Evolutionary conservation across 1,139 yeast genomes (phyloP).

Genomic region (Zygosaccharomyces pseudobailii): DNA sequence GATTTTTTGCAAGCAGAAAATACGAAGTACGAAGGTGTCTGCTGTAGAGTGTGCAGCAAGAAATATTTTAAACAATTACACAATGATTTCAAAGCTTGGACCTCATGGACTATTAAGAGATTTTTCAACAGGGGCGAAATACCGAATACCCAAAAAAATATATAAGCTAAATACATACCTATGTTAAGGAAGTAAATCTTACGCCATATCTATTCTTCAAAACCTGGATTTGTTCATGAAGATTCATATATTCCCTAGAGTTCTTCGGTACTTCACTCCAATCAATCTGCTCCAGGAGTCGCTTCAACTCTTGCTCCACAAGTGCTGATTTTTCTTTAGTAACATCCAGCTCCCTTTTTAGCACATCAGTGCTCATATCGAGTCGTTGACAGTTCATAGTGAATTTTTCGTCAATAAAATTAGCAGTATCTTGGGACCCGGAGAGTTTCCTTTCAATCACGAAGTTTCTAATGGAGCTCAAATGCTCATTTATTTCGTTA

Average conservation of each 20-base stretch:
- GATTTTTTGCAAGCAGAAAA: slow-evolving; percentile 11
- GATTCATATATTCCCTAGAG: slow-evolving; percentile 10
- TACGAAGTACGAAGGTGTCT: slow-evolving; percentile 20
- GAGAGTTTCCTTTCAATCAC: slow-evolving; percentile 26
- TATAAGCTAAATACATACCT: slow-evolving; percentile 4
- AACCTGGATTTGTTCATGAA: slow-evolving; percentile 11
- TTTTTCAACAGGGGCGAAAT: slow-evolving; percentile 8
- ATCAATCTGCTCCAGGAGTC: slow-evolving; percentile 15
- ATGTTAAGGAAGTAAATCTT: neutral
- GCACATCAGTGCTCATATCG: slow-evolving; percentile 10
- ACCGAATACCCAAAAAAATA: slow-evolving; percentile 7
- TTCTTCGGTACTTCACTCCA: slow-evolving; percentile 22
- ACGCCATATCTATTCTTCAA: slow-evolving; percentile 16
- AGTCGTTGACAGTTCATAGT: slow-evolving; percentile 14
- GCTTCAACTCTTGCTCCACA: slow-evolving; percentile 15
- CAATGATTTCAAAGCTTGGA: slow-evolving; percentile 16
- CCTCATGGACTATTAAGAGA: slow-evolving; percentile 18
- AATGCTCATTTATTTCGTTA: slow-evolving; percentile 27
- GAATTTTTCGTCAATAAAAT: slow-evolving; percentile 9
- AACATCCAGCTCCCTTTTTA: slow-evolving; percentile 9
- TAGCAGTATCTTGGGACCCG: slow-evolving; percentile 9
- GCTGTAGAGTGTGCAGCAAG: slow-evolving; percentile 16
- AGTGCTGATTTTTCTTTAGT: slow-evolving; percentile 16
- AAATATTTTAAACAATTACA: slow-evolving; percentile 13
- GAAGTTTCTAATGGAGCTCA: slow-evolving; percentile 28